Evolutionary conservation across 192 early-diverging fungal species (phyloP).

Genomic region (Geranomyces variabilis): DNA sequence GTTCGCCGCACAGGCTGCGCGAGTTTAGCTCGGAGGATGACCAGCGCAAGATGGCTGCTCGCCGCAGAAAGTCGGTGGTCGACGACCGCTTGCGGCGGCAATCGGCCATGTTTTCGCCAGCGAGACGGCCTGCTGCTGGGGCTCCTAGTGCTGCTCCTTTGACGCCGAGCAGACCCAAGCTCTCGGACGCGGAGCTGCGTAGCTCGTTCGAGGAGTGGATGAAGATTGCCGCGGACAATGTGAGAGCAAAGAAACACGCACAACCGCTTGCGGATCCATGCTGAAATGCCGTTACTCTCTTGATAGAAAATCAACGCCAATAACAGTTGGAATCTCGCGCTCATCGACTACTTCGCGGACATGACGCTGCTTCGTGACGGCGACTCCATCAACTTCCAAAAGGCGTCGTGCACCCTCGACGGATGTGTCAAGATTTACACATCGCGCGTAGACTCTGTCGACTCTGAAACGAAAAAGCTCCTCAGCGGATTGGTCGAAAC

Average conservation of each 20-base stretch:
- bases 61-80: conserved; percentile 7
- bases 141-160: not conserved
- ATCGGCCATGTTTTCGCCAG: conserved; percentile 4
- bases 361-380: conserved; percentile 92
- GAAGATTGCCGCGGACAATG: conserved; percentile 95
- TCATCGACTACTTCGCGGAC: conserved; percentile 99
- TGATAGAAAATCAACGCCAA: conserved; percentile 88
- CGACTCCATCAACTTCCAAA: conserved; percentile 98
- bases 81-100: conserved; percentile 24
- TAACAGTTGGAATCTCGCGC: conserved; percentile 95
- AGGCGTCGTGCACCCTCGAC: conserved; percentile 94
- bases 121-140: not conserved
- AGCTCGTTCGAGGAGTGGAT: conserved; percentile 91
- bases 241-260: conserved; percentile 37
- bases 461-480: conserved; percentile 87
- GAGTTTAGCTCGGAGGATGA: not conserved
- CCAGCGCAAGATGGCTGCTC: not conserved
- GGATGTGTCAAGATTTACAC: conserved; percentile 98
- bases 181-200: conserved; percentile 31
- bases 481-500: conserved; percentile 84
- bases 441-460: conserved; percentile 95
- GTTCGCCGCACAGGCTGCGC: not conserved
- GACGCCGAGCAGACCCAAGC: conserved; percentile 11
- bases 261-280: too few species aligned
- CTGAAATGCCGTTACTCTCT: too few species aligned